These are phyloP conservation scores for Hansenula sp. DNA, from an alignment of 1,139 yeast species.

Conservation along the genomic window DNA sequence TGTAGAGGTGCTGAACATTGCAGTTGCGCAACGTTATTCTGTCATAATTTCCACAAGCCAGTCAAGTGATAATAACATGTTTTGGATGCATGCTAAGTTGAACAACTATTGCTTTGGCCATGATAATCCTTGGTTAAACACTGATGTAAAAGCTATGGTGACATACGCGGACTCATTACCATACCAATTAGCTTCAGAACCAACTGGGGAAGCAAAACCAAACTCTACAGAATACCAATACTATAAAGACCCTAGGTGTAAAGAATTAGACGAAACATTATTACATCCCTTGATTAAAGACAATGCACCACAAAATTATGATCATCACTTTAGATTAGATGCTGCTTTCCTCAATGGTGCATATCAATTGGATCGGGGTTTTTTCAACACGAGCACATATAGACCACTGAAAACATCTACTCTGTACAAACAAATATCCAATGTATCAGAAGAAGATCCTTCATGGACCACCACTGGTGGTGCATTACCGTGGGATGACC, in stretches of 20 bases:
- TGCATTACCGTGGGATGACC: slow-evolving; percentile 12
- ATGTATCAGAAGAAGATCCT: slow-evolving; percentile 2
- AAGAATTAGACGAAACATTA: slow-evolving; percentile 21
- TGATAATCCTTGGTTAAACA: slow-evolving; percentile 29
- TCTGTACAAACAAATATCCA: slow-evolving; percentile 28
- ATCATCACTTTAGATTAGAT: slow-evolving; percentile 9
- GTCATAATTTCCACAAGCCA: slow-evolving; percentile 36
- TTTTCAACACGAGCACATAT: slow-evolving; percentile 46
- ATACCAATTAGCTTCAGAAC: neutral
- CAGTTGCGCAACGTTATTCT: slow-evolving; percentile 77
- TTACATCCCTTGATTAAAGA: slow-evolving; percentile 25
- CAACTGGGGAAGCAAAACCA: neutral
- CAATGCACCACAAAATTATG: slow-evolving; percentile 9
- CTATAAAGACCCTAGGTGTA: slow-evolving; percentile 7
- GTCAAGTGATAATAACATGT: slow-evolving; percentile 13
- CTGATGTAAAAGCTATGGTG: slow-evolving; percentile 31
- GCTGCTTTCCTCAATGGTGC: slow-evolving; percentile 44
- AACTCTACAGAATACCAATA: slow-evolving; percentile 9
- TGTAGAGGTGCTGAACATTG: slow-evolving; percentile 54
- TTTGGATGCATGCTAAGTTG: slow-evolving; percentile 35
- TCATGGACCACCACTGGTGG: slow-evolving; percentile 3
- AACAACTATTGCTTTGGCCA: slow-evolving; percentile 35
- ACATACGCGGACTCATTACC: slow-evolving; percentile 23
- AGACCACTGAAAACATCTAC: slow-evolving; percentile 44
- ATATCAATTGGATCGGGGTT: slow-evolving; percentile 45